Evolutionary conservation across 75 land plant species (phyloP).

Genomic region (Picea glauca): DNA sequence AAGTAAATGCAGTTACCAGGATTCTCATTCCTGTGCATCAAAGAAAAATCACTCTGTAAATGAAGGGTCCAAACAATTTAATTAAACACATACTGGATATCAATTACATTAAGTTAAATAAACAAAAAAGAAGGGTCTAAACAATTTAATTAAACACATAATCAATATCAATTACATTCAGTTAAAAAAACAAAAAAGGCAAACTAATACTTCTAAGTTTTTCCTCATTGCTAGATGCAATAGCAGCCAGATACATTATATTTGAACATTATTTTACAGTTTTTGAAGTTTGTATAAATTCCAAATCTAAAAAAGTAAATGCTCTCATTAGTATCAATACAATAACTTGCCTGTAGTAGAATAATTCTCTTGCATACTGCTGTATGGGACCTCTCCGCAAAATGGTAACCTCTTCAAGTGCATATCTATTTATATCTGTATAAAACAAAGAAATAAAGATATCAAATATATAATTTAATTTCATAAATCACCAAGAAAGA

Average conservation of each 20-base stretch:
- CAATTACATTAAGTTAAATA: neutral
- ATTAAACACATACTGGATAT: neutral
- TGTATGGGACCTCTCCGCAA: neutral
- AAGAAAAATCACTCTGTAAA: neutral
- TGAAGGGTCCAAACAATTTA: neutral
- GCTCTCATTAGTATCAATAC: neutral
- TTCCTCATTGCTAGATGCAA: neutral
- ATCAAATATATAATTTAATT: neutral
- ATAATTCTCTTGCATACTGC: neutral
- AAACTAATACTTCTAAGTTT: neutral
- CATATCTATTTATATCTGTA: neutral
- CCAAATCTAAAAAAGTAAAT: neutral
- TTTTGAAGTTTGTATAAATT: neutral
- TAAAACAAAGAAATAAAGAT: neutral
- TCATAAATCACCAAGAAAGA: neutral
- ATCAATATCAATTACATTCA: neutral
- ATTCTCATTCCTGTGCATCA: constrained; percentile 1
- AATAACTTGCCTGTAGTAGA: neutral
- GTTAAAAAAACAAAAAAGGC: neutral
- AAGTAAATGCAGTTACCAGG: neutral
- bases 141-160: neutral
- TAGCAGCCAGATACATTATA: neutral
- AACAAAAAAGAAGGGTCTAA: neutral
- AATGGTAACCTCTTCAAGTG: neutral
- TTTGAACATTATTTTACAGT: no score